Evolutionary conservation across 2,329 filamentous ascomycete species (phyloP).

Genomic region (Alternaria hordeiaustralica): DNA sequence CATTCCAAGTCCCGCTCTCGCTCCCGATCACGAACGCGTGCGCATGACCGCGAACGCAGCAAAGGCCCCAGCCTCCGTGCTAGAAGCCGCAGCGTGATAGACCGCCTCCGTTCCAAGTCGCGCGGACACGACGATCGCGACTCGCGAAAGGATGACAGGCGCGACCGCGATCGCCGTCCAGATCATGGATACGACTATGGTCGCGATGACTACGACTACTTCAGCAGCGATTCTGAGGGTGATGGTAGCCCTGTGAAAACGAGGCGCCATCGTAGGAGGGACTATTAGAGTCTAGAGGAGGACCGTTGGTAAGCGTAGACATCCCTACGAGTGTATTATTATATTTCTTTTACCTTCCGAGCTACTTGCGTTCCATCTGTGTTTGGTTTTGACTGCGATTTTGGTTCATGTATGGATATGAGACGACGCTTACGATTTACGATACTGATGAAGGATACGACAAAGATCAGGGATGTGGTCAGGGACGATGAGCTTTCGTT

Average conservation of each 20-base stretch:
- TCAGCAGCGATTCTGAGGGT: constrained; percentile 21
- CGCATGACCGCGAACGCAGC: constrained; percentile 20
- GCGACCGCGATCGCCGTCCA: constrained; percentile 22
- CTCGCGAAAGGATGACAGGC: constrained; percentile 3
- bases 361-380: background rate
- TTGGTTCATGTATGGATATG: background rate
- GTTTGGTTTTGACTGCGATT: background rate
- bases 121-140: constrained; percentile 24
- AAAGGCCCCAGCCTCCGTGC: constrained; percentile 25
- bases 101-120: constrained; percentile 34
- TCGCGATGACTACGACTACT: constrained; percentile 24
- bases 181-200: constrained; percentile 26
- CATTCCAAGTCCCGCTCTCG: constrained; percentile 25
- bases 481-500: background rate
- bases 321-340: constrained; percentile 8
- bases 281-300: constrained; percentile 6
- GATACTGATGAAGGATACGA: background rate
- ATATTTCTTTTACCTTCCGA: background rate
- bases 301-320: background rate
- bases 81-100: constrained; percentile 35
- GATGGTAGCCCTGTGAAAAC: constrained; percentile 20
- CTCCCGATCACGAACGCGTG: constrained; percentile 26
- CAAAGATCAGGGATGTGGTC: background rate
- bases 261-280: constrained; percentile 18
- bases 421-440: background rate